A percentile compares a stretch with the other conserved stretches of the same genome.
Conservation (phyloP, 148 eudicot species). For the Dianthus caryophyllus region DNA sequence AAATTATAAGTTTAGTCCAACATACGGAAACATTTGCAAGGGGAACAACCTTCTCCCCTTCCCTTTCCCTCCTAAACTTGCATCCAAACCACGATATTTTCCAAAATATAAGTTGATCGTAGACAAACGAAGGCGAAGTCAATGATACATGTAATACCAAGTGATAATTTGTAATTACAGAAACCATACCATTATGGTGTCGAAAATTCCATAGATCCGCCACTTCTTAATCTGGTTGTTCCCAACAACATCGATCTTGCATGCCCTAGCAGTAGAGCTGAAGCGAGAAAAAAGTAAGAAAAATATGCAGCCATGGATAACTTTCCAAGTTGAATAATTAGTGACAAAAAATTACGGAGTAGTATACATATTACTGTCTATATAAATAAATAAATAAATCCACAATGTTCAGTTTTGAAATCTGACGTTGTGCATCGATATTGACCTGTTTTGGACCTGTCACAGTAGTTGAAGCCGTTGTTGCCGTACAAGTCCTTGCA, state of each 20-base stretch:
- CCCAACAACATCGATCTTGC: not conserved
- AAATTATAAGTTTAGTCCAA: too few relatives aligned
- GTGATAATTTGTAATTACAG: not conserved
- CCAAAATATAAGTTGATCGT: too few relatives aligned
- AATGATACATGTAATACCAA: too few relatives aligned
- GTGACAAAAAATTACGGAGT: constrained; percentile 4
- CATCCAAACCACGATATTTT: too few relatives aligned
- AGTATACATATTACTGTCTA: too few relatives aligned
- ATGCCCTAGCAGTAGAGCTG: not conserved
- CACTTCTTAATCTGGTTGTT: not conserved
- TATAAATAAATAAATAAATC: not conserved
- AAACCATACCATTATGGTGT: not conserved
- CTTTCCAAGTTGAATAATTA: not conserved
- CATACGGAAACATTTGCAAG: too few relatives aligned
- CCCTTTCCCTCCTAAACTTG: too few relatives aligned
- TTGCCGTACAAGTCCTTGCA: not conserved
- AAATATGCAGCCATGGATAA: not conserved
- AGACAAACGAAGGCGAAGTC: too few relatives aligned
- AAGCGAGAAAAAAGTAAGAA: constrained; percentile 7
- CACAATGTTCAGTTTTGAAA: not conserved
- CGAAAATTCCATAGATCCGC: not conserved
- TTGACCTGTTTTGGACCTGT: constrained; percentile 1
- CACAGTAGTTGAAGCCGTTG: not conserved
- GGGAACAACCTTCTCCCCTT: too few relatives aligned
- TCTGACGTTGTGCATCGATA: not conserved